phyloP scores from a whole-genome alignment of 345 rosid genomes.

The Rhizophora apiculata region DNA sequence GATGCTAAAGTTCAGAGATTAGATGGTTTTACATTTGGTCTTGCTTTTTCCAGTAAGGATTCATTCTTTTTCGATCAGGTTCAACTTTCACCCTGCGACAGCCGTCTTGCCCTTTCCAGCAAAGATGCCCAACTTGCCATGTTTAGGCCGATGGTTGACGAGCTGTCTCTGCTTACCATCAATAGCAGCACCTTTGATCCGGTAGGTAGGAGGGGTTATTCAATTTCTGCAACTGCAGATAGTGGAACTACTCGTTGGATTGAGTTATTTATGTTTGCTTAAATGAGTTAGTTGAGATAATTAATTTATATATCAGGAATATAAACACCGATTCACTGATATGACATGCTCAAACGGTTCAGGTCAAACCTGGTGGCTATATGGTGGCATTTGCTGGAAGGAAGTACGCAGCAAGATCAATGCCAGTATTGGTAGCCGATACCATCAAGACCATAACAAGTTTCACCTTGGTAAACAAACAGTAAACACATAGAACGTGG shows the following conservation, averaged over 20 bases:
- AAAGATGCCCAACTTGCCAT: conserved; percentile 57
- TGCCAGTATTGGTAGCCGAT: conserved; percentile 61
- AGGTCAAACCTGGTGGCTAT: conserved; percentile 55
- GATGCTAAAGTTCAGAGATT: conserved; percentile 59
- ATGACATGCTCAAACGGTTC: background rate
- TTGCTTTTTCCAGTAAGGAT: conserved; percentile 61
- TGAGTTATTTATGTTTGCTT: too few species aligned
- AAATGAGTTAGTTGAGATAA: too few species aligned
- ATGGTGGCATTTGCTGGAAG: conserved; percentile 94
- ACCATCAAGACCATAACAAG: conserved; percentile 52
- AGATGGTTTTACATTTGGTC: conserved; percentile 76
- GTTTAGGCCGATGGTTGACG: conserved; percentile 76
- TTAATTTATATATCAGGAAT: too few species aligned
- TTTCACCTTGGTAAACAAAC: conserved; percentile 71
- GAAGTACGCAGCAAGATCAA: conserved; percentile 88
- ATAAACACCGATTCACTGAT: background rate
- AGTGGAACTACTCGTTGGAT: background rate
- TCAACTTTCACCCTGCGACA: conserved; percentile 89
- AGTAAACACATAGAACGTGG: background rate
- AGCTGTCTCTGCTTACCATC: conserved; percentile 83
- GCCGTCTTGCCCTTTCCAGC: conserved; percentile 54
- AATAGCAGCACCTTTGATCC: conserved; percentile 41
- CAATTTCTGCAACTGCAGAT: background rate
- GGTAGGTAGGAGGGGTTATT: conserved; percentile 33
- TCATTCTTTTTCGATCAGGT: conserved; percentile 54